These are phyloP conservation scores for Xylariales sp. DNA, from an alignment of 2,329 filamentous ascomycete genomes.

Conservation along the genomic window DNA sequence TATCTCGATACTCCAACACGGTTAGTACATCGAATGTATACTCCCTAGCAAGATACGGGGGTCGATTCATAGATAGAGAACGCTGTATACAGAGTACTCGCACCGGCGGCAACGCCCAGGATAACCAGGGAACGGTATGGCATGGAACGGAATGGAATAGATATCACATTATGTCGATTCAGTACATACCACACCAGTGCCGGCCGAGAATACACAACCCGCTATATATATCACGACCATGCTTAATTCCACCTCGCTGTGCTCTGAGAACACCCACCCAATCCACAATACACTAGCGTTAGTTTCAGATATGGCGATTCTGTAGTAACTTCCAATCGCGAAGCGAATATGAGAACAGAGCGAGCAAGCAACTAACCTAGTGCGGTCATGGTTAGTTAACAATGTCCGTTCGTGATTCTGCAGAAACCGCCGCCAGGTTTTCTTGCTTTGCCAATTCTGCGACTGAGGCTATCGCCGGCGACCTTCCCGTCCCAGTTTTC, in stretches of 20 bases:
- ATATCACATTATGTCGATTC: neutral
- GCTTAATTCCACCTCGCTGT: neutral
- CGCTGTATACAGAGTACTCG: neutral
- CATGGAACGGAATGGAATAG: neutral
- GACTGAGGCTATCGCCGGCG: no score
- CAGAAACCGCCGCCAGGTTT: no score
- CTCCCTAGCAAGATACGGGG: neutral
- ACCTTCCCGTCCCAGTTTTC: no score
- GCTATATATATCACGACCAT: neutral
- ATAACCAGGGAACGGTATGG: neutral
- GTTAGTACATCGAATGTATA: neutral
- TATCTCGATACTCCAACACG: neutral
- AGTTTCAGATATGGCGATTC: no score
- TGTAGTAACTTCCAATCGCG: no score
- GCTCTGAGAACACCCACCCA: no score
- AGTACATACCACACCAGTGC: neutral
- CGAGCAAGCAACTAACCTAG: no score
- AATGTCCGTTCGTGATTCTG: no score
- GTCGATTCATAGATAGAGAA: neutral
- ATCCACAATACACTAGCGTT: no score
- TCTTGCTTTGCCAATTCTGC: no score
- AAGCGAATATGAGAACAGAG: no score
- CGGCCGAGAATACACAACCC: neutral
- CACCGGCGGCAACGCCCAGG: slow-evolving; percentile 6
- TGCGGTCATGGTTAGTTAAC: no score